phyloP scores from a whole-genome alignment of 1,284 basidiomycete species.

The Anthracocystis walkeri region DNA sequence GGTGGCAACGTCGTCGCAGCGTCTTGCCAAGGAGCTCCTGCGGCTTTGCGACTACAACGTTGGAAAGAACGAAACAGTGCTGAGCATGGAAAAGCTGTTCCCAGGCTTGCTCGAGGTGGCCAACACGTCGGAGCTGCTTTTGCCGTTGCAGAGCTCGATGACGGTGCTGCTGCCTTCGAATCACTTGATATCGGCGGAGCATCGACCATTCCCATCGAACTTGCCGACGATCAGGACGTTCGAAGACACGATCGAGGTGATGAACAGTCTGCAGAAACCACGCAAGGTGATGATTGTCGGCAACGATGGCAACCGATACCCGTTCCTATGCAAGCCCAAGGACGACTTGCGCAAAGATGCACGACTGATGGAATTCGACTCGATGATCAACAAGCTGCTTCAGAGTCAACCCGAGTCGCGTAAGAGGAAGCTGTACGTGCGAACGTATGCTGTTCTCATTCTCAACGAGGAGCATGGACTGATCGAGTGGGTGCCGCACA shows the following conservation, averaged over 20 bases:
- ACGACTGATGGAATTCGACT: slow-evolving; percentile 96
- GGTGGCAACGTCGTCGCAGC: slow-evolving; percentile 56
- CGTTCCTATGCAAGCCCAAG: slow-evolving; percentile 96
- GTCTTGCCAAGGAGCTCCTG: slow-evolving; percentile 65
- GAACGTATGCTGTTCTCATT: slow-evolving; percentile 93
- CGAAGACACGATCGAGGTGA: slow-evolving; percentile 87
- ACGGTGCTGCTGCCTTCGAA: slow-evolving; percentile 80
- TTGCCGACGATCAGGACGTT: slow-evolving; percentile 78
- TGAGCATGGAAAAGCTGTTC: slow-evolving; percentile 58
- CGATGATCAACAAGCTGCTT: slow-evolving; percentile 96
- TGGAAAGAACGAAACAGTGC: slow-evolving; percentile 42
- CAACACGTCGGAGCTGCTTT: slow-evolving; percentile 59
- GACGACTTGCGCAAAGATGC: slow-evolving; percentile 98
- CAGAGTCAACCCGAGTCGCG: slow-evolving; percentile 92
- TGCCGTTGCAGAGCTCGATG: slow-evolving; percentile 92
- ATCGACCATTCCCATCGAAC: slow-evolving; percentile 84
- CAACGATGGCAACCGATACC: slow-evolving; percentile 85
- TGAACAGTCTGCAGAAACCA: slow-evolving; percentile 92
- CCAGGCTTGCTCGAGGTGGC: slow-evolving; percentile 55
- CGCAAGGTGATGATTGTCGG: slow-evolving; percentile 89
- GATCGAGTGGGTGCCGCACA: slow-evolving; percentile 98
- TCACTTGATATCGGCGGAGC: slow-evolving; percentile 72
- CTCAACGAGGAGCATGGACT: slow-evolving; percentile 97
- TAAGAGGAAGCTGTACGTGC: slow-evolving; percentile 56
- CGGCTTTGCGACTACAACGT: slow-evolving; percentile 63